Conservation (phyloP, 805 yeast genomes). For the Spathaspora sp. region DNA sequence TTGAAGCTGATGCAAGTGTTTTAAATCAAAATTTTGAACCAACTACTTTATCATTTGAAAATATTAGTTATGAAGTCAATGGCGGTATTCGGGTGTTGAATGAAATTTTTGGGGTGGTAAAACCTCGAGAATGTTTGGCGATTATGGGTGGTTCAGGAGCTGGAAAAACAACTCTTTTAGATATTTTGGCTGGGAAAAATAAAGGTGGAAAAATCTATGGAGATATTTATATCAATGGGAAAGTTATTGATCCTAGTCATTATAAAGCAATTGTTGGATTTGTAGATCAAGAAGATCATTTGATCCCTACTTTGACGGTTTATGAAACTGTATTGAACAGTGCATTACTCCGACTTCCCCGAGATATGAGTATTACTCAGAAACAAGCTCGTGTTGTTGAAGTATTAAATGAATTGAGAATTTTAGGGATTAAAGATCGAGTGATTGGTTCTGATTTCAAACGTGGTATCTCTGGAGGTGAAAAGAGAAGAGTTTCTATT, state of each 20-base stretch:
- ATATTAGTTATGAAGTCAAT: conserved; percentile 55
- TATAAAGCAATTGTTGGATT: conserved; percentile 77
- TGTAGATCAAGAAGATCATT: conserved; percentile 92
- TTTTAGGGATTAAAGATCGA: conserved; percentile 76
- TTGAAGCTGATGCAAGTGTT: conserved; percentile 29
- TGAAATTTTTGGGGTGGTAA: conserved; percentile 68
- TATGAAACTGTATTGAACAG: conserved; percentile 92
- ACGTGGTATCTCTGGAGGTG: conserved; percentile 73
- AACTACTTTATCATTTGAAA: conserved; percentile 71
- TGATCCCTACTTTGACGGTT: conserved; percentile 90
- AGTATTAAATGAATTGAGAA: conserved; percentile 81
- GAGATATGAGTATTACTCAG: conserved; percentile 65
- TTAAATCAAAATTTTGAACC: conserved; percentile 57
- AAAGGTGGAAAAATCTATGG: conserved; percentile 74
- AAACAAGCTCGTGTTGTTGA: conserved; percentile 80
- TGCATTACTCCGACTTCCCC: conserved; percentile 84
- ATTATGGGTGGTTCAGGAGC: conserved; percentile 99
- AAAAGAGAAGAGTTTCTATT: conserved; percentile 78
- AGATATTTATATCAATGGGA: conserved; percentile 74
- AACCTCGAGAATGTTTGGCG: conserved; percentile 87
- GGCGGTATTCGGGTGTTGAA: conserved; percentile 53
- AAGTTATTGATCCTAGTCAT: conserved; percentile 35
- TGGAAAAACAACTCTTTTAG: conserved; percentile 91
- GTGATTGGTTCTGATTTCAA: conserved; percentile 85
- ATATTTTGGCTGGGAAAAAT: conserved; percentile 84